Evolutionary conservation across 257 asterid genomes (phyloP).

Genomic region (Jacaranda copaia): DNA sequence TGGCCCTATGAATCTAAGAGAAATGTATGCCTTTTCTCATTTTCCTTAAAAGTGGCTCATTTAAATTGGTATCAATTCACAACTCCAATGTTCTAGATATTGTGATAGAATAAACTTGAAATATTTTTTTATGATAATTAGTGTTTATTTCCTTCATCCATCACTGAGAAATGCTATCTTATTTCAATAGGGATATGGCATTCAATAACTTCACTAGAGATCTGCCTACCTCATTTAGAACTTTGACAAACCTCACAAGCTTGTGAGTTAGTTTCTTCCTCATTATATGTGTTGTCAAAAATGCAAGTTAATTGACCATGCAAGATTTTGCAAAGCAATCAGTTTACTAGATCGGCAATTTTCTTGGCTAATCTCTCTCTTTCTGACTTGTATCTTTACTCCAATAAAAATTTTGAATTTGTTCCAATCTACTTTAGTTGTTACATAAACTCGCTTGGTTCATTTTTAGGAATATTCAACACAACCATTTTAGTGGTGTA

Average conservation of each 20-base stretch:
- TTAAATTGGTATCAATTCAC: too few species aligned
- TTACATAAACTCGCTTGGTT: conserved; percentile 33
- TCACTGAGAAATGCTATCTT: conserved; percentile 28
- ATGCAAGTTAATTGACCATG: conserved; percentile 30
- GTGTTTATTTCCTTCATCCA: too few species aligned
- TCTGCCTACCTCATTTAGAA: conserved; percentile 78
- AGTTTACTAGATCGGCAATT: conserved; percentile 82
- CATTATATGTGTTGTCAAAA: conserved; percentile 15
- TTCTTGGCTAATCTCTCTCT: conserved; percentile 78
- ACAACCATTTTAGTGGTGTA: conserved; percentile 93
- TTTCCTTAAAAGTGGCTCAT: too few species aligned
- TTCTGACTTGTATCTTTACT: conserved; percentile 64
- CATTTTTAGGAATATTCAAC: conserved; percentile 80
- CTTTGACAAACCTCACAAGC: conserved; percentile 61
- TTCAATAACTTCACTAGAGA: conserved; percentile 85
- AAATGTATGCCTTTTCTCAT: too few species aligned
- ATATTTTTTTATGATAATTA: too few species aligned
- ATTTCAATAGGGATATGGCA: conserved; percentile 79
- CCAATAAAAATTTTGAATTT: not conserved
- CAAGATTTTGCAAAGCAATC: conserved; percentile 84
- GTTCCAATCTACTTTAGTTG: conserved; percentile 23
- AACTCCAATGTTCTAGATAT: too few species aligned
- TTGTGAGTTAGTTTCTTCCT: conserved; percentile 59
- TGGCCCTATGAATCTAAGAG: conserved; percentile 65
- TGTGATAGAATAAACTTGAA: too few species aligned